These are phyloP conservation scores for Blastocladiella emersonii DNA, from an alignment of 371 early-diverging fungal genomes.

Conservation along the genomic window DNA sequence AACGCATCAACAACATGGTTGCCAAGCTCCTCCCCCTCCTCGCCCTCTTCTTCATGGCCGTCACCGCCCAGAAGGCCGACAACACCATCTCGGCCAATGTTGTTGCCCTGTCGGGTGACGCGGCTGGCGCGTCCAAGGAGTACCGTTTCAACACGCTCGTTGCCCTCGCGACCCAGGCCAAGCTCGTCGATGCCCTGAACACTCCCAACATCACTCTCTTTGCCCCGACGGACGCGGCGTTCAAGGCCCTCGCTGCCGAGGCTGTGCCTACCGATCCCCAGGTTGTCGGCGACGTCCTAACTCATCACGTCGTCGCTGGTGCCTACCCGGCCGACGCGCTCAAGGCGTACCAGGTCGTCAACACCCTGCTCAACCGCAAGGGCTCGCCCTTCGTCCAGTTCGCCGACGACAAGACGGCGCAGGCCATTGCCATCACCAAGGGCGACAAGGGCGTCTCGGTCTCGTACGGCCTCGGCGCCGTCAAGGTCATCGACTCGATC, in stretches of 20 bases:
- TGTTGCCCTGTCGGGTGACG: background rate
- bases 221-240: background rate
- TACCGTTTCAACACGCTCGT: slow-evolving; percentile 1
- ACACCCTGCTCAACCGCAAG: background rate
- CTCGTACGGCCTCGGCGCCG: background rate
- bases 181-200: background rate
- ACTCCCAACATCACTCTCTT: slow-evolving; percentile 4
- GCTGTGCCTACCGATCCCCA: background rate
- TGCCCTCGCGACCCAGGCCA: background rate
- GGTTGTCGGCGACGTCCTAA: background rate
- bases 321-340: background rate
- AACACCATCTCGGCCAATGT: background rate
- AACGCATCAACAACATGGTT: background rate
- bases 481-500: background rate
- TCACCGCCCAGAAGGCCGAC: background rate
- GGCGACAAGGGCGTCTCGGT: background rate
- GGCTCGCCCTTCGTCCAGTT: background rate
- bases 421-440: background rate
- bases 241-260: background rate
- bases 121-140: background rate
- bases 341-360: background rate
- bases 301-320: background rate
- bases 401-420: background rate
- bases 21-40: background rate
- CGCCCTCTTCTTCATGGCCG: background rate